Evolutionary conservation across 805 yeast genomes (phyloP).

Genomic region (Candida gorgasii): DNA sequence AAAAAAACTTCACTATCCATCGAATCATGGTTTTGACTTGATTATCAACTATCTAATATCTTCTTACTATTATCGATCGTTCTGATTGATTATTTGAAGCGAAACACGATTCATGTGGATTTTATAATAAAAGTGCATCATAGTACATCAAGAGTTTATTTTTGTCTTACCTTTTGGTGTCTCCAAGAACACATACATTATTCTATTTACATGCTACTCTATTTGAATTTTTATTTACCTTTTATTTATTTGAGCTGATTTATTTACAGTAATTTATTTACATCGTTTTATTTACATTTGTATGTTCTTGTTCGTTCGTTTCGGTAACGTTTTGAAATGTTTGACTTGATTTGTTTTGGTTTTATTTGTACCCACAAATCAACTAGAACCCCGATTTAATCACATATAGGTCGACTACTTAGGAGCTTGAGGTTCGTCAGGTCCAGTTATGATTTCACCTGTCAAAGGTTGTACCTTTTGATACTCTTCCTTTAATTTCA

Average conservation of each 20-base stretch:
- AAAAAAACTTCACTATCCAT: slow-evolving; percentile 10
- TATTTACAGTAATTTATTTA: slow-evolving; percentile 7
- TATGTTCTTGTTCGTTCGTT: too few relatives aligned
- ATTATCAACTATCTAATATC: slow-evolving; percentile 24
- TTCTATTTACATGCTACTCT: slow-evolving; percentile 6
- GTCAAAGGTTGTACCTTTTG: slow-evolving; percentile 62
- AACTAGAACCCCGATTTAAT: too few relatives aligned
- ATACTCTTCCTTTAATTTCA: slow-evolving; percentile 55
- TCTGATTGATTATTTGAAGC: slow-evolving; percentile 43
- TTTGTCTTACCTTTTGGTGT: slow-evolving; percentile 45
- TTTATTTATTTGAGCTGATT: too few relatives aligned
- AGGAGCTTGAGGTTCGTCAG: slow-evolving; percentile 1
- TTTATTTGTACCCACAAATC: too few relatives aligned
- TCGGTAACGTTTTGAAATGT: too few relatives aligned
- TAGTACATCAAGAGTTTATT: slow-evolving; percentile 44
- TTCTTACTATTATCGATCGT: slow-evolving; percentile 42
- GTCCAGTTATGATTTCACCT: slow-evolving; percentile 36
- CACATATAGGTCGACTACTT: too few relatives aligned
- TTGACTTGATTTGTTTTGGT: too few relatives aligned
- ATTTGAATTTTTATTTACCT: too few relatives aligned
- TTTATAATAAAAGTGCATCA: slow-evolving; percentile 37
- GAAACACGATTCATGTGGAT: slow-evolving; percentile 18
- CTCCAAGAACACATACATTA: slow-evolving; percentile 50
- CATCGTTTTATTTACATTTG: neutral
- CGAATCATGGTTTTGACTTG: slow-evolving; percentile 6